These are phyloP conservation scores for Phoma sp. DNA, from an alignment of 2,329 filamentous ascomycete genomes.

Conservation along the genomic window DNA sequence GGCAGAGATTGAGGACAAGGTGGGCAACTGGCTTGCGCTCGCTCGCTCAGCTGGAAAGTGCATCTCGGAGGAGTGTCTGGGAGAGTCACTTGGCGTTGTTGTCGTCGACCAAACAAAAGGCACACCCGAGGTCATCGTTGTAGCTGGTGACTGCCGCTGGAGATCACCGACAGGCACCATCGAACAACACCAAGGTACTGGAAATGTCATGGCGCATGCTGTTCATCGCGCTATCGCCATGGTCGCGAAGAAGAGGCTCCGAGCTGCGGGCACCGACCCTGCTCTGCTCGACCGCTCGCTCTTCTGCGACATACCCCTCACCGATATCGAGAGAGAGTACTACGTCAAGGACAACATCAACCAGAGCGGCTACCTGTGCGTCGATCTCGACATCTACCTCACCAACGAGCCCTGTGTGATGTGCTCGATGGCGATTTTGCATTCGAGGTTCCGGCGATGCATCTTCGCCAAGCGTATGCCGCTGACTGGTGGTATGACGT, in stretches of 20 bases:
- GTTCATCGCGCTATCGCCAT: slow-evolving; percentile 82
- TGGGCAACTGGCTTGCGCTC: slow-evolving; percentile 71
- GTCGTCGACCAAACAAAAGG: slow-evolving; percentile 67
- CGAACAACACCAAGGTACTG: slow-evolving; percentile 52
- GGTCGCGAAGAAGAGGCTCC: slow-evolving; percentile 68
- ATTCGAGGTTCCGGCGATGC: slow-evolving; percentile 88
- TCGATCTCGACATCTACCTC: slow-evolving; percentile 90
- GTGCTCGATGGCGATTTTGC: slow-evolving; percentile 95
- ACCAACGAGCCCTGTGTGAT: slow-evolving; percentile 97
- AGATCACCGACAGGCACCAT: slow-evolving; percentile 48
- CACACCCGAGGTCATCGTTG: slow-evolving; percentile 67
- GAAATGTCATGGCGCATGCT: slow-evolving; percentile 80
- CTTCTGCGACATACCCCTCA: slow-evolving; percentile 73
- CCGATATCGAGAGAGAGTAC: slow-evolving; percentile 69
- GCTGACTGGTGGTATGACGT: slow-evolving; percentile 80
- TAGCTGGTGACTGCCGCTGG: slow-evolving; percentile 80
- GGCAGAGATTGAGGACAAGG: slow-evolving; percentile 70
- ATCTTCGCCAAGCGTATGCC: slow-evolving; percentile 83
- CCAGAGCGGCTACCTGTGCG: slow-evolving; percentile 88
- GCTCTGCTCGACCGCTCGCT: slow-evolving; percentile 51
- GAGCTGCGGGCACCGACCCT: slow-evolving; percentile 44
- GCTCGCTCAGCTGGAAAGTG: slow-evolving; percentile 70
- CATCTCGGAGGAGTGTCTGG: slow-evolving; percentile 64
- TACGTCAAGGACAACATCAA: slow-evolving; percentile 68
- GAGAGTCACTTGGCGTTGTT: slow-evolving; percentile 76